A percentile compares a stretch with the other conserved stretches of the same genome.
These are phyloP conservation scores for Taphrina populina DNA, from an alignment of 1,139 yeast species.

Conservation along the genomic window DNA sequence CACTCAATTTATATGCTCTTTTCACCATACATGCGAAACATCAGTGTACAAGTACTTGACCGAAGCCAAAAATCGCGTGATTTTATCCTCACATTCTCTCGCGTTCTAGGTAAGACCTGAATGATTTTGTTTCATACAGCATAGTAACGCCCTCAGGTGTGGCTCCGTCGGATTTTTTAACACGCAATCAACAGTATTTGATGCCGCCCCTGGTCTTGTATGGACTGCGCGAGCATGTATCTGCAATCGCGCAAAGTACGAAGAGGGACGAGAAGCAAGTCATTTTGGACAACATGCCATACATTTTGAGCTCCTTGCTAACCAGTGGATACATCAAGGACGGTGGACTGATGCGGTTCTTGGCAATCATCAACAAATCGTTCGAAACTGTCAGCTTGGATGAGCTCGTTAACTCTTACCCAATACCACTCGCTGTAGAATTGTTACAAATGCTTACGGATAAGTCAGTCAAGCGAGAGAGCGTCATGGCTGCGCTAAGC, in stretches of 20 bases:
- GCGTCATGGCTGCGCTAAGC: constrained; percentile 26
- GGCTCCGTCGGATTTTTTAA: constrained; percentile 59
- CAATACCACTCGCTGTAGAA: constrained; percentile 44
- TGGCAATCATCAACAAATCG: constrained; percentile 55
- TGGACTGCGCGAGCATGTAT: constrained; percentile 61
- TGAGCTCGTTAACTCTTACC: constrained; percentile 50
- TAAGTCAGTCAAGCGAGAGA: constrained; percentile 15
- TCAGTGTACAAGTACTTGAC: constrained; percentile 70
- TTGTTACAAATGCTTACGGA: constrained; percentile 43
- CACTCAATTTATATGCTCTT: constrained; percentile 45
- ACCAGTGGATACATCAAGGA: constrained; percentile 52
- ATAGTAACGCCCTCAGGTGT: constrained; percentile 68
- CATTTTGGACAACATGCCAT: constrained; percentile 46
- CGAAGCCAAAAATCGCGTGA: constrained; percentile 67
- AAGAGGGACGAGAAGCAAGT: constrained; percentile 41
- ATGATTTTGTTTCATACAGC: constrained; percentile 57
- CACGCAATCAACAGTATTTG: constrained; percentile 69
- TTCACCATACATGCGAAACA: constrained; percentile 45
- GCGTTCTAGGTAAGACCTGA: constrained; percentile 55
- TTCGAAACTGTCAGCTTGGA: constrained; percentile 46
- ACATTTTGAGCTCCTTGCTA: constrained; percentile 52
- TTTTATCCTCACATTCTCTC: constrained; percentile 45
- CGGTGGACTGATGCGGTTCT: constrained; percentile 53
- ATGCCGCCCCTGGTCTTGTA: constrained; percentile 72
- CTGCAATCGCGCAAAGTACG: constrained; percentile 54